Base-by-base conservation (phyloP, 371 early-diverging fungal genomes). In the Quaeritorhiza haematococci region DNA sequence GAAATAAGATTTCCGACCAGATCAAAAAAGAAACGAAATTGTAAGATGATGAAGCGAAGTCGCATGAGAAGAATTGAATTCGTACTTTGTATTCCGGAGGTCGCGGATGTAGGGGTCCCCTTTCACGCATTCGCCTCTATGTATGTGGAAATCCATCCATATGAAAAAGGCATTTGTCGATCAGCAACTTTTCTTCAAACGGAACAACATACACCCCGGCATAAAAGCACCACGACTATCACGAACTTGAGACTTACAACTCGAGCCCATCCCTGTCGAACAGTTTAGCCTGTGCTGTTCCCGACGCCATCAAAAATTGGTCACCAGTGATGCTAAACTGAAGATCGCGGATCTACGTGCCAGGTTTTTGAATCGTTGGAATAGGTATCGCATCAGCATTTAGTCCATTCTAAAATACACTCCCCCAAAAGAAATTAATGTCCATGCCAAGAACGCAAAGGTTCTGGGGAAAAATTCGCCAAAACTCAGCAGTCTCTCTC, bases 31-130 rank as follows among this genome's bases (percentile, higher is more conserved):
- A 38, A 30, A 45, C 5, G 52, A 0, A 32, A 51, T 34, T 23
- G 33, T n/a, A 8, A 33, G 32, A 28, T 49, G 7, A n/a, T n/a
- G n/a, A n/a, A n/a, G n/a, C n/a, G n/a, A n/a, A n/a, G n/a, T n/a
- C n/a, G n/a, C 26, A n/a, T 1, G 4, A n/a, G 15, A 33, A 33
- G n/a, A 34, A 27, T 7, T 23, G 10, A 45, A 38, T 23, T 27
- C 67, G 29, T 49, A 74, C 61, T 80, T 82, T 8, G 95, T 94
- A 33, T 90, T 68, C 24, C 91, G 74, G 73, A 88, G 68, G 59
- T 97, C 97, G 8, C 90, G 78, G 43, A 97, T 82, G 61, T 97
- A 97, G 45, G 91, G 91, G 67, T 97, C 97, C 15, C 97, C 97
- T 58, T 92, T 93, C 32, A 81, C 78, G 56, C 75, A 93, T 55